phyloP scores from a whole-genome alignment of 768 basidiomycete genomes.

The Fomitopsis serialis region DNA sequence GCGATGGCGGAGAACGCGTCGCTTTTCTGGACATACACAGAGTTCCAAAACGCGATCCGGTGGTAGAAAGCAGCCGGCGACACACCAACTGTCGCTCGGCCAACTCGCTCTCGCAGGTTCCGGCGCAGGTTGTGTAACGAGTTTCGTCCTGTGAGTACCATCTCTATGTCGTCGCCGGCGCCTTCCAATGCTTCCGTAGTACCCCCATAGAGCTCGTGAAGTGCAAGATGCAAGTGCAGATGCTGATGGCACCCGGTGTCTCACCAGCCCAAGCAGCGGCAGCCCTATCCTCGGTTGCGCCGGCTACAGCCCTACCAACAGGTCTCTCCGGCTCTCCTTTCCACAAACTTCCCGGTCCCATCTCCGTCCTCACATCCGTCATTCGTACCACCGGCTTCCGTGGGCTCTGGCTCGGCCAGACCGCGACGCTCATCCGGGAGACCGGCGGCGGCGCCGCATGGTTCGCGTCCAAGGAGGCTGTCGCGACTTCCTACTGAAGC shows the following conservation, averaged over 20 bases:
- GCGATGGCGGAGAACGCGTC: constrained; percentile 91
- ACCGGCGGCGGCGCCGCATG: constrained; percentile 88
- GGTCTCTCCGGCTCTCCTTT: constrained; percentile 20
- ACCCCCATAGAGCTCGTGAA: constrained; percentile 95
- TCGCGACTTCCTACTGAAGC: constrained; percentile 56
- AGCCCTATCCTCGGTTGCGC: constrained; percentile 12
- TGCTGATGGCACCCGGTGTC: constrained; percentile 43
- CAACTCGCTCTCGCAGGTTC: constrained; percentile 79
- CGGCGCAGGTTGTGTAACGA: constrained; percentile 82
- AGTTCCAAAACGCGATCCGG: constrained; percentile 61
- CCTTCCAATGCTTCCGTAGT: constrained; percentile 30
- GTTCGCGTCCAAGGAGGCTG: constrained; percentile 85
- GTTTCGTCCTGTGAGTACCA: constrained; percentile 73
- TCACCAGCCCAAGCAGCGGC: constrained; percentile 15
- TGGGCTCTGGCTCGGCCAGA: constrained; percentile 97
- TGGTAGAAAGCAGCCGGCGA: constrained; percentile 26
- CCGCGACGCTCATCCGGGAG: constrained; percentile 89
- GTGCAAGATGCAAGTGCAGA: constrained; percentile 97
- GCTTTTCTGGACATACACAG: constrained; percentile 82
- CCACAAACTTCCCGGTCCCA: constrained; percentile 61
- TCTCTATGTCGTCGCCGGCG: neutral
- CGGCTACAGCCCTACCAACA: constrained; percentile 10
- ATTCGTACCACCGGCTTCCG: constrained; percentile 64
- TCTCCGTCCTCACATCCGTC: constrained; percentile 58
- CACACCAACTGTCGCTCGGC: constrained; percentile 47